These are phyloP conservation scores for Triticum aestivum DNA, from an alignment of 176 grass and related monocot species.

Conservation along the genomic window DNA sequence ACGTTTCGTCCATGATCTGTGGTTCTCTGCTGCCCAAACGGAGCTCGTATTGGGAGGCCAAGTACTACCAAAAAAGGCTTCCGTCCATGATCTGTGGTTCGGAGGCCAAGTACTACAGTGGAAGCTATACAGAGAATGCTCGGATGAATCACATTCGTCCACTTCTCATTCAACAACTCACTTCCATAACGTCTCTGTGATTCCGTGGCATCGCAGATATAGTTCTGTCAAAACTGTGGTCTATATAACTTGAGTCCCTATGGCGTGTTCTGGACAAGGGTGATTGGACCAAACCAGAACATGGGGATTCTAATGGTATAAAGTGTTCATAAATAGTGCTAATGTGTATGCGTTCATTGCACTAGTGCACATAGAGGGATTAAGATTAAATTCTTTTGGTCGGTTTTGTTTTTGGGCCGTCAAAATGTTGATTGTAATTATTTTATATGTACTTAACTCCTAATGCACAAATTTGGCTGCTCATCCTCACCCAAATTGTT, in stretches of 20 bases:
- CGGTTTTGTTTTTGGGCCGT: neutral
- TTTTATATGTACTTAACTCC: neutral
- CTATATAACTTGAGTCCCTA: neutral
- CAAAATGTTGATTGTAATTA: neutral
- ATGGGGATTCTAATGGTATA: neutral
- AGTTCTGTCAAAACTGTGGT: neutral
- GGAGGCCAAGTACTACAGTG: neutral
- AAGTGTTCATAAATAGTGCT: neutral
- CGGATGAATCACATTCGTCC: neutral
- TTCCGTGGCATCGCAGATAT: neutral
- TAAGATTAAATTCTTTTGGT: neutral
- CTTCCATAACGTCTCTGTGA: neutral
- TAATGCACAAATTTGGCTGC: neutral
- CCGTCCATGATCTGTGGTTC: too few species aligned
- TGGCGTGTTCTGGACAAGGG: neutral
- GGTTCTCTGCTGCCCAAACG: neutral
- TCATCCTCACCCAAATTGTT: neutral
- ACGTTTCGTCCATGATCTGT: neutral
- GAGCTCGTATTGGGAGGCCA: neutral
- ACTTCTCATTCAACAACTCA: neutral
- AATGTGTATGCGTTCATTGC: neutral
- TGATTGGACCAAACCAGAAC: neutral
- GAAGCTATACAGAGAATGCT: neutral
- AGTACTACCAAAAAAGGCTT: neutral
- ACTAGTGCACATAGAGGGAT: neutral